Base-by-base conservation (phyloP, 306 rosid species). In the Gastrolobium villosum region DNA sequence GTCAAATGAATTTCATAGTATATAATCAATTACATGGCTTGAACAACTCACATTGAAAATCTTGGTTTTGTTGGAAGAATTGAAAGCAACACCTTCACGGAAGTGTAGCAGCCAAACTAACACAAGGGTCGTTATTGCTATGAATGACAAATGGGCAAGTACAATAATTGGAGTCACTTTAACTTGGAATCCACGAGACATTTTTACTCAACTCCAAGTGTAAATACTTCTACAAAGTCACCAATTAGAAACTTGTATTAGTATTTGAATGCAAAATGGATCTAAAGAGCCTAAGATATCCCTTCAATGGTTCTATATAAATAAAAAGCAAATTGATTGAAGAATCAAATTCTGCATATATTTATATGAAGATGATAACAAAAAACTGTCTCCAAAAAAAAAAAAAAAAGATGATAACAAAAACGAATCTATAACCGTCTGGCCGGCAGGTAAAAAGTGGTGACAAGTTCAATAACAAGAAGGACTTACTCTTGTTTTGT, bases 11-110 rank as follows among this genome's bases (percentile, higher is more conserved):
- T 52, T 31, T 50, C 34, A 46, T 5, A 26, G 5, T 5, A 54
- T 9, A 37, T 8, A 31, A 56, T 49, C 26, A 52, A 10, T 49
- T 15, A 10, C 32, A 69, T 37, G 30, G 1, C 13, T 6, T 31
- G 53, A 50, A 10, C 3, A 26, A 85, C 81, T 59, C 41, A 89
- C 98, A 65, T 94, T 89, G 37, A 94, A 69, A 63, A 90, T 84
- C 87, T 89, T 89, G 41, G 3, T 1, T 57, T 74, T 80, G 65
- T 80, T 72, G 15, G 40, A 26, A 37, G 97, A 90, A 36, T 36
- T 82, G 83, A 92, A 86, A 64, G 97, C 90, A 55, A 90, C 54
- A 80, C 98, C 97, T 35, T 63, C 86, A 5, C 88, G 83, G 50
- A 92, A 88, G 39, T 79, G 87, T 4, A 94, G 78, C 60, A 89